Percentiles rank a stretch among this genome's conserved stretches.
phyloP scores from a whole-genome alignment of 768 basidiomycete genomes.

The Russula sp. region DNA sequence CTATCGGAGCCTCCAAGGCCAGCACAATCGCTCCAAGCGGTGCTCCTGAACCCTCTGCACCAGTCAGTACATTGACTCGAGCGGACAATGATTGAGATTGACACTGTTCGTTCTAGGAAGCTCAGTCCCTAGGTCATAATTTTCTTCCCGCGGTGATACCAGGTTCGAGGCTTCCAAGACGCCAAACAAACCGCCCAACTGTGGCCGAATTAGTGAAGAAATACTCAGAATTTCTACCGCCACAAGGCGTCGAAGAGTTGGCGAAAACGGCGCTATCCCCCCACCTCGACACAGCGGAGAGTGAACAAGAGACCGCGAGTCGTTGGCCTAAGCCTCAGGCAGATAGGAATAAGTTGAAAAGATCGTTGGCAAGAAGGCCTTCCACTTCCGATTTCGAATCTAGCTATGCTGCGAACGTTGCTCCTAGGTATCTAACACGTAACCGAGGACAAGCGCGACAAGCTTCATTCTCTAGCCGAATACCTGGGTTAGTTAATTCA shows the following conservation, averaged over 20 bases:
- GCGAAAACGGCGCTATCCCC: constrained; percentile 65
- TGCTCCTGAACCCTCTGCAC: constrained; percentile 1
- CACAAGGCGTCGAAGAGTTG: constrained; percentile 64
- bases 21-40: constrained; percentile 6
- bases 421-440: constrained; percentile 62
- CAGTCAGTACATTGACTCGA: constrained; percentile 18
- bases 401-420: constrained; percentile 89
- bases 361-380: constrained; percentile 45
- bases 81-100: background rate
- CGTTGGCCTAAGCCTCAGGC: constrained; percentile 31
- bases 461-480: constrained; percentile 34
- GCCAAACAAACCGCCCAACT: constrained; percentile 46
- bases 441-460: constrained; percentile 37
- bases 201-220: constrained; percentile 84
- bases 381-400: constrained; percentile 84
- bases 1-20: constrained; percentile 53
- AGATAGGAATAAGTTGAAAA: constrained; percentile 42
- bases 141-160: constrained; percentile 26
- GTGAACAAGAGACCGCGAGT: constrained; percentile 60
- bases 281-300: constrained; percentile 53
- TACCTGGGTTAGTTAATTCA: constrained; percentile 45
- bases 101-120: constrained; percentile 4
- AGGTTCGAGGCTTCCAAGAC: constrained; percentile 57
- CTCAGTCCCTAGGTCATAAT: background rate
- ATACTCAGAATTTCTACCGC: constrained; percentile 70